phyloP scores from a whole-genome alignment of 2,329 filamentous ascomycete species.

The Cladosporium sp. region DNA sequence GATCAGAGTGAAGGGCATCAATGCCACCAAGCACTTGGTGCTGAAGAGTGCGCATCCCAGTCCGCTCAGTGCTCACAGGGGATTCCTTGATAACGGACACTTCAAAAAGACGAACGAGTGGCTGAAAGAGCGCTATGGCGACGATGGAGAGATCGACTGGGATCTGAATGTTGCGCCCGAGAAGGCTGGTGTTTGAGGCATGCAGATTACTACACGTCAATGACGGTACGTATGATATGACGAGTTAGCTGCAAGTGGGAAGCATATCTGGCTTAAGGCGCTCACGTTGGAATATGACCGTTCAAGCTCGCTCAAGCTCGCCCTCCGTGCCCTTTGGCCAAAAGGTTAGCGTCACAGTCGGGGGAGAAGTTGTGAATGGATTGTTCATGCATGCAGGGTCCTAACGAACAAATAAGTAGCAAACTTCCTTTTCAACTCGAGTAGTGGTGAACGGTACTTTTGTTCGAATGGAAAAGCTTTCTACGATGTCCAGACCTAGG shows the following conservation, averaged over 20 bases:
- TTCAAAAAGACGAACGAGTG: constrained; percentile 83
- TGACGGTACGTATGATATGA: neutral
- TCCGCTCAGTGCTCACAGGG: constrained; percentile 78
- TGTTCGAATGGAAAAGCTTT: no score
- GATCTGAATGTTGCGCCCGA: constrained; percentile 56
- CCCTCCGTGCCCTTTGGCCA: no score
- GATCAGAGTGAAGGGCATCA: constrained; percentile 73
- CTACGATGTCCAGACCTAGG: no score
- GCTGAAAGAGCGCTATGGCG: constrained; percentile 75
- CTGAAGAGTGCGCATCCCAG: constrained; percentile 88
- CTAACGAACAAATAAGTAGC: no score
- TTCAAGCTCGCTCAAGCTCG: no score
- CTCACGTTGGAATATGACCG: no score
- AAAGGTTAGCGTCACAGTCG: no score
- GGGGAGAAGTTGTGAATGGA: no score
- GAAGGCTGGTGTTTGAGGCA: constrained; percentile 39
- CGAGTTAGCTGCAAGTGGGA: neutral
- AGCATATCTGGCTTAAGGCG: no score
- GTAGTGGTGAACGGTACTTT: no score
- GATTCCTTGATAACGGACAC: constrained; percentile 72
- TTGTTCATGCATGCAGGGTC: no score
- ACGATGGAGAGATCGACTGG: constrained; percentile 84
- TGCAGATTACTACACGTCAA: neutral
- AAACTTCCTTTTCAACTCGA: no score
- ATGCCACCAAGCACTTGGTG: constrained; percentile 73